phyloP scores from a whole-genome alignment of 441 rosid species.

The Populus tomentosa region DNA sequence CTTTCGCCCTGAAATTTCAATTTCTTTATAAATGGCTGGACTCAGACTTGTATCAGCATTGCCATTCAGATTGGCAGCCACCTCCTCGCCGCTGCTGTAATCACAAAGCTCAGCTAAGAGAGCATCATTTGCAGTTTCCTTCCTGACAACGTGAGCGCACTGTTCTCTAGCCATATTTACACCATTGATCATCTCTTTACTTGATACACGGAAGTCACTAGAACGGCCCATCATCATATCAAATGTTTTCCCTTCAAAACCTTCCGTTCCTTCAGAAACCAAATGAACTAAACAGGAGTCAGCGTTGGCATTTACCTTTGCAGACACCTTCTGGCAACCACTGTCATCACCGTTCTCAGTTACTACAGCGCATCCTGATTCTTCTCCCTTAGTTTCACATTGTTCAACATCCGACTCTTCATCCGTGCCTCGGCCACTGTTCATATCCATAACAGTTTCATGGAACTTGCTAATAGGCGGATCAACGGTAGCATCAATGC shows the following conservation, averaged over 20 bases:
- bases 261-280: not conserved
- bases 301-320: not conserved
- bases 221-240: not conserved
- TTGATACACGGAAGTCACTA: not conserved
- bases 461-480: not conserved
- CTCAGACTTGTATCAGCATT: not conserved
- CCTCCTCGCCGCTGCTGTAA: constrained; percentile 2
- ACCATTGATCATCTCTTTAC: not conserved
- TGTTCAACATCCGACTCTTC: not conserved
- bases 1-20: not conserved
- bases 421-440: no score
- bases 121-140: not conserved
- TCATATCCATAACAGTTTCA: no score
- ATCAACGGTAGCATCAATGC: not conserved
- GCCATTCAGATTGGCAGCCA: constrained; percentile 10
- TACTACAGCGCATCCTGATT: not conserved
- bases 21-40: constrained; percentile 1
- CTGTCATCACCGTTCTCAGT: not conserved
- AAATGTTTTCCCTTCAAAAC: not conserved
- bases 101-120: constrained; percentile 4
- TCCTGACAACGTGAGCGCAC: not conserved
- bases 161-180: not conserved
- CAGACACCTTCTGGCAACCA: not conserved
- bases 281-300: not conserved
- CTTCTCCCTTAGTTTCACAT: not conserved